phyloP scores from a whole-genome alignment of 108 stramenopile species.

The Fragilaria crotonensis region DNA sequence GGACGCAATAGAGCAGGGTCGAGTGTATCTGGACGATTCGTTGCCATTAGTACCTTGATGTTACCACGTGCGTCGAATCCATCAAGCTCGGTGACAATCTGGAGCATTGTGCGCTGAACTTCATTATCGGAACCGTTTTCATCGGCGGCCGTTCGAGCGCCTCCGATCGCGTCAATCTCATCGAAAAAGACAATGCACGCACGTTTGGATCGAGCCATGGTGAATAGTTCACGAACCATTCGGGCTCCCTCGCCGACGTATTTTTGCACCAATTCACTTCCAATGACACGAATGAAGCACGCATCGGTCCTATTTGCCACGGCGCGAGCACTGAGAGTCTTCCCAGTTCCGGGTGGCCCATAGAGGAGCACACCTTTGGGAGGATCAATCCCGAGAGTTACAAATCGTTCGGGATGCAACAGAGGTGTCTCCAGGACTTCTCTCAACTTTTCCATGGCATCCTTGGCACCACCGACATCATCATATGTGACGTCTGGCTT shows the following conservation, averaged over 20 bases:
- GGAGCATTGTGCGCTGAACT: conserved; percentile 98
- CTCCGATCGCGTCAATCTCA: conserved; percentile 92
- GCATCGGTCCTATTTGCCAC: conserved; percentile 98
- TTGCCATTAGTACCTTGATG: conserved; percentile 98
- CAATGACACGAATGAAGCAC: conserved; percentile 97
- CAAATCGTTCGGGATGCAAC: conserved; percentile 95
- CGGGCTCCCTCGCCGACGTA: conserved; percentile 98
- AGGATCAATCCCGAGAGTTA: conserved; percentile 94
- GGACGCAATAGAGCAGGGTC: conserved; percentile 96
- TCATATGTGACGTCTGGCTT: conserved; percentile 99
- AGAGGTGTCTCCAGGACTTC: conserved; percentile 94
- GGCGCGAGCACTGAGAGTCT: conserved; percentile 88
- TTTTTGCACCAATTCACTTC: conserved; percentile 92
- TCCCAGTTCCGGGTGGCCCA: conserved; percentile 95
- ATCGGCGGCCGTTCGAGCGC: conserved; percentile 76
- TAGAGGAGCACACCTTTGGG: conserved; percentile 96
- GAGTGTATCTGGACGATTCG: conserved; percentile 96
- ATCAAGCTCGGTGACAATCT: conserved; percentile 98
- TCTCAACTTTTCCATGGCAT: conserved; percentile 93
- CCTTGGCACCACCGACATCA: conserved; percentile 98
- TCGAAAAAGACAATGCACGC: conserved; percentile 97
- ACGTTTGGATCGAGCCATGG: conserved; percentile 96
- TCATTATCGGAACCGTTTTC: conserved; percentile 91
- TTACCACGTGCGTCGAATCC: conserved; percentile 98
- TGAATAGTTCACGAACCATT: conserved; percentile 99